These are phyloP conservation scores for Boletus edulis DNA, from an alignment of 768 basidiomycete species.

Conservation along the genomic window DNA sequence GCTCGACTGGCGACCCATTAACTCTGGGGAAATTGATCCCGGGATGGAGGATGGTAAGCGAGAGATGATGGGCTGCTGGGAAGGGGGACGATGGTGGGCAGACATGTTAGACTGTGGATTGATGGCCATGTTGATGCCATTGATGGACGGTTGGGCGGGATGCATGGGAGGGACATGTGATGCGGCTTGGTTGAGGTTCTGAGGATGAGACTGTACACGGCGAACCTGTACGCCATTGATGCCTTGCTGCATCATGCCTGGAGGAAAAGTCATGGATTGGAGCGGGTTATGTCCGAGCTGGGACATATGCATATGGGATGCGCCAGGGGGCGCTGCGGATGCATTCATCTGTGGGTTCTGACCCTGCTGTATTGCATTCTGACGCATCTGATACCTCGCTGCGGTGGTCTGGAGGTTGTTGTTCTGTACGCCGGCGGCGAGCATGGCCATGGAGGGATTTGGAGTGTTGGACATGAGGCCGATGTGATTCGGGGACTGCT, in stretches of 20 bases:
- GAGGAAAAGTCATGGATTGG: slow-evolving; percentile 42
- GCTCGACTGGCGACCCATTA: slow-evolving; percentile 42
- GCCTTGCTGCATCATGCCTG: slow-evolving; percentile 41
- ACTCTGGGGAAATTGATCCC: slow-evolving; percentile 43
- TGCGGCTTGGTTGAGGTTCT: slow-evolving; percentile 39
- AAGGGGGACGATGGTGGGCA: slow-evolving; percentile 33
- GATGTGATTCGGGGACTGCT: slow-evolving; percentile 35
- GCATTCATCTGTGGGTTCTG: slow-evolving; percentile 36
- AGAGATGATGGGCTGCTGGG: slow-evolving; percentile 34
- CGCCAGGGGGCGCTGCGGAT: slow-evolving; percentile 25
- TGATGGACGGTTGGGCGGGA: slow-evolving; percentile 33
- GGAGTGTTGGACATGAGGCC: slow-evolving; percentile 35
- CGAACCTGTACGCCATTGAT: slow-evolving; percentile 40
- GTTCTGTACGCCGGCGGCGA: slow-evolving; percentile 30
- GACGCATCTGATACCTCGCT: slow-evolving; percentile 34
- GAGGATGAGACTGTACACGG: slow-evolving; percentile 59
- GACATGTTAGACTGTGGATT: slow-evolving; percentile 44
- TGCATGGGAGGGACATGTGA: slow-evolving; percentile 37
- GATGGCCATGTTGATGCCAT: slow-evolving; percentile 43
- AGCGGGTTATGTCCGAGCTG: slow-evolving; percentile 36
- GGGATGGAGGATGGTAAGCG: slow-evolving; percentile 33
- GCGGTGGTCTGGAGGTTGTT: slow-evolving; percentile 23
- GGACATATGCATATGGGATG: slow-evolving; percentile 31
- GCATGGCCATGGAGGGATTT: slow-evolving; percentile 39
- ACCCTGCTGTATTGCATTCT: slow-evolving; percentile 37